A percentile compares a stretch with the other conserved stretches of the same genome.
Conservation (phyloP, 225 moss, liverwort and hornwort genomes). For the Polytrichum formosum region DNA sequence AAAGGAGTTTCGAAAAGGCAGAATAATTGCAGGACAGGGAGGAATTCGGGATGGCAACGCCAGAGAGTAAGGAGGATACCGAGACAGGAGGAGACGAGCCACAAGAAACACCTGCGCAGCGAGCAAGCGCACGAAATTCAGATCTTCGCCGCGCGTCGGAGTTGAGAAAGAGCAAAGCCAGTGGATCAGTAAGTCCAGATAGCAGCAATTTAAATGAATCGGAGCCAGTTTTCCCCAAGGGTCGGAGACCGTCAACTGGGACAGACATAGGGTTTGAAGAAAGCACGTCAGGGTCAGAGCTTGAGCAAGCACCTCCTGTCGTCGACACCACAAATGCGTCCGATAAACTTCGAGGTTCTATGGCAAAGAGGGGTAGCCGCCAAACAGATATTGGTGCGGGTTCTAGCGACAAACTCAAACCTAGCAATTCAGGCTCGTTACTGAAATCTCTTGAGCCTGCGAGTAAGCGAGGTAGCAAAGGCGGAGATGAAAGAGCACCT, state of each 20-base stretch:
- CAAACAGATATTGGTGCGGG: neutral
- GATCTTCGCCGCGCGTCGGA: slow-evolving; percentile 1
- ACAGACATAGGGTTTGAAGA: slow-evolving; percentile 43
- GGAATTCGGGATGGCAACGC: neutral
- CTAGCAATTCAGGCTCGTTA: slow-evolving; percentile 18
- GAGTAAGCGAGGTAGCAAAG: neutral
- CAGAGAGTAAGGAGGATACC: neutral
- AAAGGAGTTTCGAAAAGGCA: neutral
- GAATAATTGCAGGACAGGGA: neutral
- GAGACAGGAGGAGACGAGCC: neutral
- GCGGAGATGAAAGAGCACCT: slow-evolving; percentile 16
- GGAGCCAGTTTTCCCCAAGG: slow-evolving; percentile 22
- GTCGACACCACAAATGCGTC: neutral
- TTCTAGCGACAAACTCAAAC: slow-evolving; percentile 14
- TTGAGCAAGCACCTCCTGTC: slow-evolving; percentile 8
- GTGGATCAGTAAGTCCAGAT: neutral
- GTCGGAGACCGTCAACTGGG: slow-evolving; percentile 34
- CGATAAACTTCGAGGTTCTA: neutral
- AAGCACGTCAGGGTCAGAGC: slow-evolving; percentile 28
- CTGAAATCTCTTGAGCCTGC: slow-evolving; percentile 15
- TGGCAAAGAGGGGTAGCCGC: slow-evolving; percentile 18
- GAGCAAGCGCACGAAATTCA: neutral
- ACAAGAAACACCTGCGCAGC: neutral
- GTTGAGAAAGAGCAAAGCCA: slow-evolving; percentile 4
- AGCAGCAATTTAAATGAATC: neutral